Evolutionary conservation across 1,284 basidiomycete genomes (phyloP), one percentile per base, ranked within the genome.

Genomic region (Microbotryum saponariae): DNA sequence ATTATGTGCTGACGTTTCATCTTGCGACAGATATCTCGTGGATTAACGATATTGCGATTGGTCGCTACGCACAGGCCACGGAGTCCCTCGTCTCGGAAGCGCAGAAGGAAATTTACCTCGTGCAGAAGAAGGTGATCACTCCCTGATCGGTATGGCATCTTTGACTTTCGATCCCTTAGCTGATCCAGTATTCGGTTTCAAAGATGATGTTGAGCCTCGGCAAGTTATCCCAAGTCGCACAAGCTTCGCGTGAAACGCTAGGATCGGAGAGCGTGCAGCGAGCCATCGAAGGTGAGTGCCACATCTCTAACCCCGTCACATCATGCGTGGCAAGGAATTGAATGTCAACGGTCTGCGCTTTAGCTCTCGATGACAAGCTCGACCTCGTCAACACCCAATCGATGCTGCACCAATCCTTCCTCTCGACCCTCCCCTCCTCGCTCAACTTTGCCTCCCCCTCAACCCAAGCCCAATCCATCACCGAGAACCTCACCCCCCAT

Each of bases 141-240:
- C 51, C 2, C 8, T 21, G 16, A 10, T 44, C 27, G 9, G 3
- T 6, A 6, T 29, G 8, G 31, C 44, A n/a, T 6, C 10, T 20
- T 7, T 31, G 1, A 20, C 37, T 25, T 33, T 25, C 9, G 23
- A 51, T 6, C 56, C 61, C 20, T 20, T 50, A 31, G 59, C 60
- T 73, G 60, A 70, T 56, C 31, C 27, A 27, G 31, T 31, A 31
- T 45, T 45, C 31, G 51, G 8, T 31, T 37, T 56, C 60, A 46
- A 72, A 96, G 89, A 79, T 94, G 54, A 86, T 92, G 81, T 82
- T 94, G 59, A 93, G 91, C 71, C 83, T 98, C 33, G 88, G 88
- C 50, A 97, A 97, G 77, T 82, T 98, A 7, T 80, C 88, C 0
- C 84, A 89, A 61, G 79, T 97, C 9, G 88, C 89, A 8, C 82